Evolutionary conservation across 169 alveolate species (phyloP).

Genomic region (Cryptosporidium andersoni): DNA sequence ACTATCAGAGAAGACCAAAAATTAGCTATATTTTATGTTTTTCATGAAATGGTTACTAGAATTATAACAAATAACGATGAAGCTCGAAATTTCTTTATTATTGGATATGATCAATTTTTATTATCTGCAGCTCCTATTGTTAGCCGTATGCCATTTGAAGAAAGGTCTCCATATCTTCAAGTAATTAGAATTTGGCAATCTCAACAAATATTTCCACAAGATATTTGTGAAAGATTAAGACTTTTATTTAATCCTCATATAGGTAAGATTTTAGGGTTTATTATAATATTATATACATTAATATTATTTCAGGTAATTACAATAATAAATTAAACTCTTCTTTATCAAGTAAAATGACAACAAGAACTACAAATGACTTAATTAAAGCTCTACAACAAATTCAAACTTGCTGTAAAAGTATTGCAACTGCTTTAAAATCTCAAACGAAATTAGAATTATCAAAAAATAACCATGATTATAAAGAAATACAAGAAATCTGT

Average conservation of each 20-base stretch:
- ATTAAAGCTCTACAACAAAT: constrained; percentile 41
- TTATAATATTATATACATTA: neutral
- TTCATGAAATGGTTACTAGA: constrained; percentile 66
- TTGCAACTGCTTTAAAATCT: constrained; percentile 2
- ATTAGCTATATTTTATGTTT: constrained; percentile 58
- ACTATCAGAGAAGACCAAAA: constrained; percentile 48
- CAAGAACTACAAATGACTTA: constrained; percentile 15
- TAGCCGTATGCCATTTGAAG: constrained; percentile 33
- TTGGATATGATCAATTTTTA: constrained; percentile 66
- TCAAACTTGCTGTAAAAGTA: constrained; percentile 32
- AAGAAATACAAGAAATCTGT: constrained; percentile 3
- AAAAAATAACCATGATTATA: neutral
- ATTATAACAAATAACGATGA: constrained; percentile 45
- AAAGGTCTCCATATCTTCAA: constrained; percentile 56
- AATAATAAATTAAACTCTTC: constrained; percentile 15
- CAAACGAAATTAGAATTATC: neutral
- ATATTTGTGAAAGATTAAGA: constrained; percentile 59
- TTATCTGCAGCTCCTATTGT: constrained; percentile 66
- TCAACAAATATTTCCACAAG: constrained; percentile 47
- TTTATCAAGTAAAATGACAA: constrained; percentile 15
- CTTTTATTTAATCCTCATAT: constrained; percentile 35
- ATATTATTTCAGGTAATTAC: constrained; percentile 23
- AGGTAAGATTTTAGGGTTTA: constrained; percentile 14
- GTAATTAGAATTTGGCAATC: constrained; percentile 57
- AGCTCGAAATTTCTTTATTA: constrained; percentile 30